Evolutionary conservation across 805 yeast species (phyloP).

Genomic region (Yarrowia sp.): DNA sequence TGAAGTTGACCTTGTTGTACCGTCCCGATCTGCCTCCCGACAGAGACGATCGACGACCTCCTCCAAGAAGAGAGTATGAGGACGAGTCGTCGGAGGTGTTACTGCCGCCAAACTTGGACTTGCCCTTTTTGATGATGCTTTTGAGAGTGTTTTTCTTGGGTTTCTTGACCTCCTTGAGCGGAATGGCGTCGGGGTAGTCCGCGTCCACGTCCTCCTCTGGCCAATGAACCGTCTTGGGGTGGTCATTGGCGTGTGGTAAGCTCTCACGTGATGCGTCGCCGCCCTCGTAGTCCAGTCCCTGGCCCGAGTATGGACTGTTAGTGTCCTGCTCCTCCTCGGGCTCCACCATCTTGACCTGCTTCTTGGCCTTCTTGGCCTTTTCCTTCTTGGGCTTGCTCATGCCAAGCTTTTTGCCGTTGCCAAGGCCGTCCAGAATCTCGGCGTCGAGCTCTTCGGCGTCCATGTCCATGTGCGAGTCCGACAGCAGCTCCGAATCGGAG

Average conservation of each 20-base stretch:
- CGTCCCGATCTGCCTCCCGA: constrained; percentile 24
- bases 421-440: constrained; percentile 21
- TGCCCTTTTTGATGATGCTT: constrained; percentile 37
- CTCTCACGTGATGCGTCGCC: constrained; percentile 1
- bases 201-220: constrained; percentile 28
- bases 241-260: background rate
- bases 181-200: constrained; percentile 14
- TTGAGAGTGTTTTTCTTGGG: constrained; percentile 23
- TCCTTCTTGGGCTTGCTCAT: constrained; percentile 2
- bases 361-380: background rate
- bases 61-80: constrained; percentile 16
- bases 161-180: constrained; percentile 22
- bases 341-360: background rate
- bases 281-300: constrained; percentile 4
- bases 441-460: constrained; percentile 31
- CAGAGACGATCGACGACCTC: constrained; percentile 16
- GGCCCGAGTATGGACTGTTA: background rate
- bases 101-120: constrained; percentile 30
- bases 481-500: constrained; percentile 25
- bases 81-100: constrained; percentile 21
- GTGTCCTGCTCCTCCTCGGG: background rate
- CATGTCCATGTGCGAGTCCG: constrained; percentile 19
- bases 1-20: constrained; percentile 26
- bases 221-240: constrained; percentile 31
- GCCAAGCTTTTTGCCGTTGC: constrained; percentile 22